Conservation (phyloP, 2,329 filamentous ascomycete species). For the Atkinsonella hypoxylon region DNA sequence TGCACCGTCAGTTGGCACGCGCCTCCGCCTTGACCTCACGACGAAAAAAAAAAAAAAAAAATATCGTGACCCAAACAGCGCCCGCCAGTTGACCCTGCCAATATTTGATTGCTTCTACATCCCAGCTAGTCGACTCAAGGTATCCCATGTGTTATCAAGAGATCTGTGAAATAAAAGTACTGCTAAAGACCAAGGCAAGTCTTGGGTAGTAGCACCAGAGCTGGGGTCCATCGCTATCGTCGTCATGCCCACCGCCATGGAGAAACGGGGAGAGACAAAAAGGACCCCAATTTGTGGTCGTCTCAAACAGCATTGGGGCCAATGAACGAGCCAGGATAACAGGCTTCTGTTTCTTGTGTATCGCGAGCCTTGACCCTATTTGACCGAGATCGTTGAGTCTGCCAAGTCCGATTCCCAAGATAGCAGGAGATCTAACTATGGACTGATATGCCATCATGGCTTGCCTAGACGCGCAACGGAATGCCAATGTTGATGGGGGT, state of each 20-base stretch:
- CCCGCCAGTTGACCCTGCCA: neutral
- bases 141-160: neutral
- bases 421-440: neutral
- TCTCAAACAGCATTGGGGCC: neutral
- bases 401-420: slow-evolving; percentile 5
- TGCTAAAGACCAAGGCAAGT: neutral
- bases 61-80: too few relatives aligned
- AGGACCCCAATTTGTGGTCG: neutral
- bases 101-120: neutral
- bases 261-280: neutral
- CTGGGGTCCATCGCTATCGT: neutral
- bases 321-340: slow-evolving; percentile 6
- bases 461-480: too few relatives aligned
- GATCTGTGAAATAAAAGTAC: slow-evolving; percentile 1
- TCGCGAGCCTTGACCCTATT: neutral
- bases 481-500: too few relatives aligned
- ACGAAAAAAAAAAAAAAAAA: too few relatives aligned
- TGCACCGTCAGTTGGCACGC: too few relatives aligned
- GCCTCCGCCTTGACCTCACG: too few relatives aligned
- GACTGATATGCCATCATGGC: neutral
- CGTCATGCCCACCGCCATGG: neutral
- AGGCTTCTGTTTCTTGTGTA: slow-evolving; percentile 1
- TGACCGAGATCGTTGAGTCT: slow-evolving; percentile 5
- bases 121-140: slow-evolving; percentile 1
- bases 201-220: slow-evolving; percentile 2